A percentile compares a stretch with the other conserved stretches of the same genome.
Evolutionary conservation across 2,329 filamentous ascomycete species (phyloP).

Genomic region (Tolypocladium cylindrosporum): DNA sequence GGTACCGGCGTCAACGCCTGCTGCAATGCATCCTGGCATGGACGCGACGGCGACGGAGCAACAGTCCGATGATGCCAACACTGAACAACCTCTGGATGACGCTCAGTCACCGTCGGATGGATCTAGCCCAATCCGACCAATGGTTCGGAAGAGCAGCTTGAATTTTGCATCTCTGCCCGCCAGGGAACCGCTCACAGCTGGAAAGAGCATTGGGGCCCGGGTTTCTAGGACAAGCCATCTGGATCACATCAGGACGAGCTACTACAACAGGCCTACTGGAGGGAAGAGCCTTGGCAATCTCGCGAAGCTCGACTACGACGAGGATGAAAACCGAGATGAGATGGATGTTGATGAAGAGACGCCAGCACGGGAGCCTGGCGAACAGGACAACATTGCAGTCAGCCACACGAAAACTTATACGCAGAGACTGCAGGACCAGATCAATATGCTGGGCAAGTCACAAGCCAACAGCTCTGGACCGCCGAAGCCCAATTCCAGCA

Average conservation of each 20-base stretch:
- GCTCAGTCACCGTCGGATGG: conserved; percentile 54
- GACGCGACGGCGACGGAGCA: neutral
- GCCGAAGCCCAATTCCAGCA: conserved; percentile 32
- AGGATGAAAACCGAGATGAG: conserved; percentile 39
- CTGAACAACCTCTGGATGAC: conserved; percentile 26
- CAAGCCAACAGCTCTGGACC: conserved; percentile 36
- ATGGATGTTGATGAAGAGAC: conserved; percentile 40
- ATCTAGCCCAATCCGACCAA: conserved; percentile 65
- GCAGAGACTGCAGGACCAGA: conserved; percentile 84
- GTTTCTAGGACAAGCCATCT: conserved; percentile 69
- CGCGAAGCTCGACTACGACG: conserved; percentile 30
- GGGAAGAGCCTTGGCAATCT: conserved; percentile 58
- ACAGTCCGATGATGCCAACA: neutral
- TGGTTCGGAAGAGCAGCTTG: conserved; percentile 86
- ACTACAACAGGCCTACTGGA: conserved; percentile 62
- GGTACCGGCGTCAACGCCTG: neutral
- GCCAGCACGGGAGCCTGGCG: conserved; percentile 21
- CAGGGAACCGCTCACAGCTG: conserved; percentile 72
- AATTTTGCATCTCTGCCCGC: conserved; percentile 90
- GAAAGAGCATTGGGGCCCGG: conserved; percentile 70
- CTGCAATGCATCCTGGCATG: neutral
- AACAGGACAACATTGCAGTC: conserved; percentile 31
- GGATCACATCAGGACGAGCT: conserved; percentile 62
- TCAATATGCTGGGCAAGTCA: conserved; percentile 59
- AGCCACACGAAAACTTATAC: conserved; percentile 83